Evolutionary conservation across 306 rosid genomes (phyloP).

Genomic region (Coriaria nepalensis): DNA sequence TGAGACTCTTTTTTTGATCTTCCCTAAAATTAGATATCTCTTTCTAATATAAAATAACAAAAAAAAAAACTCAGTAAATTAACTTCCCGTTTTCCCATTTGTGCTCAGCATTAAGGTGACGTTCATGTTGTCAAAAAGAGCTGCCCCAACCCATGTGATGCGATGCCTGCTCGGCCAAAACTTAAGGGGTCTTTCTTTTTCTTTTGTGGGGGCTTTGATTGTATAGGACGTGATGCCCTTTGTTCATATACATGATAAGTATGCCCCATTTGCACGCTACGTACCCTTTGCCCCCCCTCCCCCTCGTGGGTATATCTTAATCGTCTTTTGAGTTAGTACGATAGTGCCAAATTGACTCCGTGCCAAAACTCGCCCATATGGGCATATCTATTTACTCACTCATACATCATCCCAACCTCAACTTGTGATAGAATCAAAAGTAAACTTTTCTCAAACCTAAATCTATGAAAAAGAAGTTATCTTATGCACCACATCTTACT

Average conservation of each 20-base stretch:
- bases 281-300: not conserved
- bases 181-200: not conserved
- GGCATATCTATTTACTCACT: slow-evolving; percentile 12
- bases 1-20: too few relatives aligned
- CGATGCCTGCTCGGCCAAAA: slow-evolving; percentile 56
- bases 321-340: slow-evolving; percentile 36
- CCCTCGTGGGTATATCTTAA: slow-evolving; percentile 81
- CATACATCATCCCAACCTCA: not conserved
- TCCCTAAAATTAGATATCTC: too few relatives aligned
- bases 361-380: slow-evolving; percentile 17
- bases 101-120: slow-evolving; percentile 31
- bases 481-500: too few relatives aligned
- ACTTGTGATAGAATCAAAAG: too few relatives aligned
- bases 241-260: slow-evolving; percentile 16
- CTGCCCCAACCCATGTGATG: slow-evolving; percentile 86
- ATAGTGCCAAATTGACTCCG: slow-evolving; percentile 35
- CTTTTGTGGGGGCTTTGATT: slow-evolving; percentile 28
- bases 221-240: not conserved
- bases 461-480: too few relatives aligned
- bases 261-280: slow-evolving; percentile 62
- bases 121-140: slow-evolving; percentile 25
- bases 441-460: too few relatives aligned
- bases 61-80: too few relatives aligned
- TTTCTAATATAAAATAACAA: too few relatives aligned
- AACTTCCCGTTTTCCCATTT: too few relatives aligned